These are phyloP conservation scores for Nemania bipapillata DNA, from an alignment of 2,329 filamentous ascomycete genomes.

Conservation along the genomic window DNA sequence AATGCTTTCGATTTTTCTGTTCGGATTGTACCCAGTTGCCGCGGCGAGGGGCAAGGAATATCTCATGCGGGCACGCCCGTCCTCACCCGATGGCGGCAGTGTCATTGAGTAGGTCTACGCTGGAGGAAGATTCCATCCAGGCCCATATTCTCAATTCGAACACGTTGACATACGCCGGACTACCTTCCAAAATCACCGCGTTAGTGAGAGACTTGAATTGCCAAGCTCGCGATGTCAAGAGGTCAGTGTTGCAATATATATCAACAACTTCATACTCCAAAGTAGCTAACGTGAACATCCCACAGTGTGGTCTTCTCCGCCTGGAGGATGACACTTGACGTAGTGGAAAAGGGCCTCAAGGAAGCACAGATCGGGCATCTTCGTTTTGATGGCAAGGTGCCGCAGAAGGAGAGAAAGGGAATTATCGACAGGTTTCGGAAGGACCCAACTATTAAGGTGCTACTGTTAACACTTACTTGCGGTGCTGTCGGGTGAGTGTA, in stretches of 20 bases:
- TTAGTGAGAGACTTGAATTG: background rate
- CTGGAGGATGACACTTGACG: constrained; percentile 61
- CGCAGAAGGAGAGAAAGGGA: constrained; percentile 55
- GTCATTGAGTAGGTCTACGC: constrained; percentile 37
- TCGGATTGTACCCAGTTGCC: constrained; percentile 43
- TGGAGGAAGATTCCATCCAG: constrained; percentile 42
- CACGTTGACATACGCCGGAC: background rate
- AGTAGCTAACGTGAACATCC: background rate
- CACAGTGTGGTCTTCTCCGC: constrained; percentile 63
- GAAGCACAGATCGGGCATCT: constrained; percentile 51
- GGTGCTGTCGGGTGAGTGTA: constrained; percentile 61
- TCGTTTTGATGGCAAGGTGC: constrained; percentile 61
- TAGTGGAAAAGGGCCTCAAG: constrained; percentile 56
- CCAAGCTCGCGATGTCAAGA: background rate
- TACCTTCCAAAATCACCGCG: constrained; percentile 12
- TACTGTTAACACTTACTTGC: constrained; percentile 63
- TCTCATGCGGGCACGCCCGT: constrained; percentile 46
- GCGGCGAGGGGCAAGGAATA: background rate
- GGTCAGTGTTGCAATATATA: background rate
- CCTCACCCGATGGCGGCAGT: constrained; percentile 44
- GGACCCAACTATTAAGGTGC: constrained; percentile 54
- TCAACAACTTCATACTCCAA: no score
- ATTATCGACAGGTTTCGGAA: constrained; percentile 56
- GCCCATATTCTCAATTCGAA: background rate
- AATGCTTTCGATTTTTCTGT: constrained; percentile 53